phyloP scores from a whole-genome alignment of 116 monocot genomes.

The Posidonia oceanica region DNA sequence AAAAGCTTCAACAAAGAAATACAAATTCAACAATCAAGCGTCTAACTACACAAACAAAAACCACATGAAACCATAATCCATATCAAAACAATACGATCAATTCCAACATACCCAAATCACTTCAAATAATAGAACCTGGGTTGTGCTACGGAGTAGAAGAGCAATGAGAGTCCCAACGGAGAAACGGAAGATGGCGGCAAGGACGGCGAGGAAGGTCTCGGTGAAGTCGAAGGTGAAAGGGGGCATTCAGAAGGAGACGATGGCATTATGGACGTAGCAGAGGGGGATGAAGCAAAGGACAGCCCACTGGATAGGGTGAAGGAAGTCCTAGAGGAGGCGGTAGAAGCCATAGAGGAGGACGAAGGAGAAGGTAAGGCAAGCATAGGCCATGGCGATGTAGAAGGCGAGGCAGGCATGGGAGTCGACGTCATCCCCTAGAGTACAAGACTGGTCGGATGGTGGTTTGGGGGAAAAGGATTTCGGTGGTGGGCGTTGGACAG shows the following conservation, averaged over 20 bases:
- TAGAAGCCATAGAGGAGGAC: too few species aligned
- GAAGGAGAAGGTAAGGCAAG: slow-evolving; percentile 13
- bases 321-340: slow-evolving; percentile 4
- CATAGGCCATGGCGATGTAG: slow-evolving; percentile 64
- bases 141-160: too few species aligned
- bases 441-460: neutral
- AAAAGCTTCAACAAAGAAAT: too few species aligned
- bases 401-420: slow-evolving; percentile 2
- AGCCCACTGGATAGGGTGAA: slow-evolving; percentile 64
- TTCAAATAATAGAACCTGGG: too few species aligned
- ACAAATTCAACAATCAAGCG: too few species aligned
- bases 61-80: too few species aligned
- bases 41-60: too few species aligned
- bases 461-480: neutral
- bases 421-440: slow-evolving; percentile 3
- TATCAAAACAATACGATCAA: too few species aligned
- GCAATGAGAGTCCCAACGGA: slow-evolving; percentile 29
- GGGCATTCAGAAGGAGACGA: slow-evolving; percentile 43
- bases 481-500: slow-evolving; percentile 19
- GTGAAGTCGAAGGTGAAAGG: slow-evolving; percentile 30
- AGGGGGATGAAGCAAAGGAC: slow-evolving; percentile 63
- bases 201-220: slow-evolving; percentile 36
- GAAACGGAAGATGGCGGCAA: slow-evolving; percentile 23
- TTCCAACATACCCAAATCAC: too few species aligned
- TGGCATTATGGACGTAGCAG: slow-evolving; percentile 26